These are phyloP conservation scores for Casaregolazyma suthepensis DNA, from an alignment of 1,139 yeast species.

Conservation along the genomic window DNA sequence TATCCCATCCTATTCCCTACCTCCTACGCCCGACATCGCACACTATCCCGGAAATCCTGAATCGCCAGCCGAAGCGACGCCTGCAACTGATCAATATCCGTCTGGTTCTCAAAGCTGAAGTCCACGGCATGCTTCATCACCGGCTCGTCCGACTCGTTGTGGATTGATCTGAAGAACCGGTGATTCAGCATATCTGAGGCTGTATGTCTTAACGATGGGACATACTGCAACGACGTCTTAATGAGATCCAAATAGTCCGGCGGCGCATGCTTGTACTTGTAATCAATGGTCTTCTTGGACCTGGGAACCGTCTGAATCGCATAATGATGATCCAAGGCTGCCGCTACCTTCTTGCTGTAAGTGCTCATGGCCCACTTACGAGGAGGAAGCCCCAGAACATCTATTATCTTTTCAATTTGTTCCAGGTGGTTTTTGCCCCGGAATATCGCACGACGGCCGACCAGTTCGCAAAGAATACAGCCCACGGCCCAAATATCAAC, in stretches of 20 bases:
- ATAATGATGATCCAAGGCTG: neutral
- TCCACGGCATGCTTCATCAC: conserved; percentile 66
- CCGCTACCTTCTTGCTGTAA: neutral
- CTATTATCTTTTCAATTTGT: conserved; percentile 71
- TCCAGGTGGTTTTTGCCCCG: conserved; percentile 81
- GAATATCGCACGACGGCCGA: conserved; percentile 78
- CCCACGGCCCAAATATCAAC: conserved; percentile 95
- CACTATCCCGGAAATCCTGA: conserved; percentile 13
- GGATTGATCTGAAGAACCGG: conserved; percentile 77
- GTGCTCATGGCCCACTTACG: conserved; percentile 36
- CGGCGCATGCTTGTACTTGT: conserved; percentile 64
- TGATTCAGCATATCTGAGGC: conserved; percentile 79
- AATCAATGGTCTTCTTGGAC: conserved; percentile 42
- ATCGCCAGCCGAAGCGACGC: conserved; percentile 12
- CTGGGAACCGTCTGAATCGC: neutral
- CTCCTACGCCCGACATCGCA: conserved; percentile 9
- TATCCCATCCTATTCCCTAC: too few species aligned
- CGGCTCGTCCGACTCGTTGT: conserved; percentile 80
- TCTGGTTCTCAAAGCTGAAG: conserved; percentile 57
- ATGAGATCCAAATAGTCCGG: conserved; percentile 70
- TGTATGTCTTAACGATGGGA: conserved; percentile 70
- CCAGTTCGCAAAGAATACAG: conserved; percentile 79
- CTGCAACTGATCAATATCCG: conserved; percentile 7
- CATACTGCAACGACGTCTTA: conserved; percentile 66
- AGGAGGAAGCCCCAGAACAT: conserved; percentile 77